Conservation (phyloP, 139 green algal species). For the Coelastrella sp. region DNA sequence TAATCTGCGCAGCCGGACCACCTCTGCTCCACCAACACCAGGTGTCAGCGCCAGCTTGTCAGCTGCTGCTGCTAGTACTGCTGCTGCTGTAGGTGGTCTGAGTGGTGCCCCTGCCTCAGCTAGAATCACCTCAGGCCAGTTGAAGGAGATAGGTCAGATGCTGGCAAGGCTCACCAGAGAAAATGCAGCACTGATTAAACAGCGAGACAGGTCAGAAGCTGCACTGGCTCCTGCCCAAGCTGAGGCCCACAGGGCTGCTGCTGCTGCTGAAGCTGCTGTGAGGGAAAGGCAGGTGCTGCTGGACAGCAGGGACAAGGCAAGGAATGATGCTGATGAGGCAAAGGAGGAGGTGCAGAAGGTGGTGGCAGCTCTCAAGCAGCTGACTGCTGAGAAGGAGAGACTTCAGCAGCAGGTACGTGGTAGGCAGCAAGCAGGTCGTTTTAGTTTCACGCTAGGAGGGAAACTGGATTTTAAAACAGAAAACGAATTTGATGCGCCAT, state of each 20-base stretch:
- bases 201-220: constrained; percentile 18
- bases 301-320: background rate
- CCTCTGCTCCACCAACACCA: background rate
- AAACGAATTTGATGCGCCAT: too few species aligned
- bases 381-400: constrained; percentile 26
- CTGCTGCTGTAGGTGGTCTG: background rate
- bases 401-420: constrained; percentile 7
- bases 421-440: background rate
- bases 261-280: background rate
- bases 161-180: constrained; percentile 37
- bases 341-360: background rate
- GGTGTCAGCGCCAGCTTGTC: background rate
- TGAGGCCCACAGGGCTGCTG: background rate
- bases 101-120: background rate
- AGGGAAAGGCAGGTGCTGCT: background rate
- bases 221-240: background rate
- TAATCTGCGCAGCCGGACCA: background rate
- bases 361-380: background rate
- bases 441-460: too few species aligned
- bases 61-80: background rate
- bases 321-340: constrained; percentile 16
- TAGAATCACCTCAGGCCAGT: constrained; percentile 20
- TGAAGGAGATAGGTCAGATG: constrained; percentile 40
- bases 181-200: constrained; percentile 45
- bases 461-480: too few species aligned